Conservation (phyloP, 2,329 filamentous ascomycete genomes). For the Huntiella moniliformis region DNA sequence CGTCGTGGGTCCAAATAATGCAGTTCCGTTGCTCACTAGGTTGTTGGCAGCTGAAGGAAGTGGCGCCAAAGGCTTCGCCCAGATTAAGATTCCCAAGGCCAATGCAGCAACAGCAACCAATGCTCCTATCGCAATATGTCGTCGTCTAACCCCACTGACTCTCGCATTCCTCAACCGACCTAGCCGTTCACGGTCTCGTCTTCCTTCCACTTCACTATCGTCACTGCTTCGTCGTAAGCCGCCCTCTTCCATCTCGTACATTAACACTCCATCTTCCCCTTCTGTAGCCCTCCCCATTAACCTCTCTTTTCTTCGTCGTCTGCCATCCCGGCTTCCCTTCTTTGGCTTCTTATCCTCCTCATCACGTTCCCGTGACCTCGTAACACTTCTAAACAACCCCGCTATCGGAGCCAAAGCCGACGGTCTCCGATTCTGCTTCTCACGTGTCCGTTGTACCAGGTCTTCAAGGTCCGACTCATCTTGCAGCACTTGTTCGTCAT, state of each 20-base stretch:
- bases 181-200: constrained; percentile 35
- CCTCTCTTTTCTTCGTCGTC: constrained; percentile 33
- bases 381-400: constrained; percentile 22
- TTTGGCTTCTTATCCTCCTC: constrained; percentile 17
- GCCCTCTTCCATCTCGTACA: constrained; percentile 85
- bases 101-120: constrained; percentile 20
- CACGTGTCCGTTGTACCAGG: constrained; percentile 29
- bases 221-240: constrained; percentile 47
- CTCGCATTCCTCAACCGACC: constrained; percentile 20
- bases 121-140: constrained; percentile 27
- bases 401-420: constrained; percentile 29
- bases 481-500: constrained; percentile 51
- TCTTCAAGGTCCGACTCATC: constrained; percentile 56
- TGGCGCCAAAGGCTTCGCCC: constrained; percentile 2
- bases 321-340: constrained; percentile 28
- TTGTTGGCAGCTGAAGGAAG: constrained; percentile 14
- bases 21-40: constrained; percentile 60
- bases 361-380: background rate
- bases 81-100: constrained; percentile 15
- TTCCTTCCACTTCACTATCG: constrained; percentile 38
- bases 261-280: constrained; percentile 55
- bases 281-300: constrained; percentile 33
- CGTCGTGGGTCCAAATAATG: constrained; percentile 76
- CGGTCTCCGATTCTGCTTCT: constrained; percentile 29
- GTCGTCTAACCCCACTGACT: background rate